A percentile compares a stretch with the other conserved stretches of the same genome.
Evolutionary conservation across 2,329 filamentous ascomycete species (phyloP).

Genomic region (Xylariaceae sp.): DNA sequence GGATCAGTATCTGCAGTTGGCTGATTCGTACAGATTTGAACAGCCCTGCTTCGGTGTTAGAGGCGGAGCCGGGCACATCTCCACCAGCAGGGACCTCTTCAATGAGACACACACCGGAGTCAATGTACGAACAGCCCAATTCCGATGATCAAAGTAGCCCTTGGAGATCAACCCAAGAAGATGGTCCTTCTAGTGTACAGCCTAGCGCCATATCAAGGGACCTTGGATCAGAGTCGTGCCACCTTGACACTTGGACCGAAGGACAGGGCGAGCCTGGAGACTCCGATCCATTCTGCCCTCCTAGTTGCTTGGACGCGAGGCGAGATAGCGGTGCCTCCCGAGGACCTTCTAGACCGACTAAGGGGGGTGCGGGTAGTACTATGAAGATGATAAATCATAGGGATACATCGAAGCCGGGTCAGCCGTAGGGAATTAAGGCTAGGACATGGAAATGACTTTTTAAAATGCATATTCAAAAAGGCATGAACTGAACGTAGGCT

Average conservation of each 20-base stretch:
- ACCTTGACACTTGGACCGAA: constrained; percentile 37
- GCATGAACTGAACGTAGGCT: no score
- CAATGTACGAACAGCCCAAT: neutral
- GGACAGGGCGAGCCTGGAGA: constrained; percentile 37
- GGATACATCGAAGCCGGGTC: neutral
- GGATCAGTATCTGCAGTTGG: neutral
- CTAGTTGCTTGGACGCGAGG: constrained; percentile 26
- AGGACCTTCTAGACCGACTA: neutral
- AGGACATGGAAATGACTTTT: no score
- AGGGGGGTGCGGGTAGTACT: no score
- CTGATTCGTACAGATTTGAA: neutral
- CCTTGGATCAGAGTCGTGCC: constrained; percentile 25
- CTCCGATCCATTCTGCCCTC: constrained; percentile 39
- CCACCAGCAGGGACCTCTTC: constrained; percentile 20
- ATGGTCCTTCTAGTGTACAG: neutral
- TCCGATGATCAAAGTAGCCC: neutral
- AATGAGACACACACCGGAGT: constrained; percentile 21
- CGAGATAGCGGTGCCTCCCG: constrained; percentile 12
- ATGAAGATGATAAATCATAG: no score
- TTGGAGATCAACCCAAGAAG: neutral
- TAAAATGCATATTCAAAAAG: no score
- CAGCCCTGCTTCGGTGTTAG: neutral
- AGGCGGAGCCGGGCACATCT: neutral
- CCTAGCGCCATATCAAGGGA: neutral
- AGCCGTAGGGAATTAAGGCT: no score